Percentiles rank a stretch among this genome's conserved stretches.
Evolutionary conservation across 1,284 basidiomycete species (phyloP).

Genomic region (Ustilago nuda): DNA sequence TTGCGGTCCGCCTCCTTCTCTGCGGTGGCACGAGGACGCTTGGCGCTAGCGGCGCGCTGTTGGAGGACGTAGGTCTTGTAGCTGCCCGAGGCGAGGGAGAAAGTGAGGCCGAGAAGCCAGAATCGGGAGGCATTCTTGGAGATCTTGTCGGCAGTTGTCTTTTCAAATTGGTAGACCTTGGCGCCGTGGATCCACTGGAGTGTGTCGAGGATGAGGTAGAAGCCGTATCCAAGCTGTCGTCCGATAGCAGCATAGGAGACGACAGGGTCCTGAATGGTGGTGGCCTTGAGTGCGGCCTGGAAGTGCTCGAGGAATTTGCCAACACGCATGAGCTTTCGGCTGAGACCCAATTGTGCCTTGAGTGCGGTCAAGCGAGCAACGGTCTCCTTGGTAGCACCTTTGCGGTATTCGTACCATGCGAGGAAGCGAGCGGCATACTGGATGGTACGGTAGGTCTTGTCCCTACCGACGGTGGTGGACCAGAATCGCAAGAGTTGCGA

Average conservation of each 20-base stretch:
- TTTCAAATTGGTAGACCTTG: conserved; percentile 69
- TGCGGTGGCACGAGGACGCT: conserved; percentile 72
- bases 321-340: conserved; percentile 79
- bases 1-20: conserved; percentile 78
- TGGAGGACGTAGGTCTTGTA: conserved; percentile 67
- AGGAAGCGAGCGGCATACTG: conserved; percentile 93
- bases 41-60: conserved; percentile 53
- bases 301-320: conserved; percentile 95
- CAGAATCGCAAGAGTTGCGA: conserved; percentile 67
- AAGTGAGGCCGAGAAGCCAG: conserved; percentile 81
- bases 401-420: conserved; percentile 76
- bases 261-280: conserved; percentile 74
- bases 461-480: conserved; percentile 69
- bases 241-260: conserved; percentile 85
- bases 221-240: conserved; percentile 88
- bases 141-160: conserved; percentile 77
- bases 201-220: conserved; percentile 76
- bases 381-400: conserved; percentile 70
- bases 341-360: conserved; percentile 70
- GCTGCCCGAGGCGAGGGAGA: conserved; percentile 59
- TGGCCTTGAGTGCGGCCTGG: conserved; percentile 87
- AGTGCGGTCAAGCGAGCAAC: conserved; percentile 70
- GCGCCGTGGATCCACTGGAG: conserved; percentile 67
- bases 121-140: conserved; percentile 82
- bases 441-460: conserved; percentile 85